Percentiles rank a stretch among this genome's conserved stretches.
Conservation (phyloP, 306 rosid genomes). For the Chamaecrista fasciculata region DNA sequence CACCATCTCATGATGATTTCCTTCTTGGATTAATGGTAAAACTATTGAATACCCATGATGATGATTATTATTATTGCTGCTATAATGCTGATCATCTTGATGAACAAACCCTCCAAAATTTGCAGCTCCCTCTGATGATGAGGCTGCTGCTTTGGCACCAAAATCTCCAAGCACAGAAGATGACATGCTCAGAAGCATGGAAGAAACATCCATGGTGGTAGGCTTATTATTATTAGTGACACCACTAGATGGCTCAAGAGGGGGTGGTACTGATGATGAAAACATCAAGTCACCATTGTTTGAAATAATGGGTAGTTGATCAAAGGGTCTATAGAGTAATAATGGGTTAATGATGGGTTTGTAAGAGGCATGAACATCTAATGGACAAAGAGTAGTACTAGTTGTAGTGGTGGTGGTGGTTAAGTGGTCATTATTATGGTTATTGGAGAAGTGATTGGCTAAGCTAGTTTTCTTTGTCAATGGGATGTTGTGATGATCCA, state of each 20-base stretch:
- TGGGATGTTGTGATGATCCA: slow-evolving; percentile 29
- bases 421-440: slow-evolving; percentile 39
- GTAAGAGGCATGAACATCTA: slow-evolving; percentile 46
- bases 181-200: slow-evolving; percentile 72
- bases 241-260: slow-evolving; percentile 33
- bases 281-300: slow-evolving; percentile 45
- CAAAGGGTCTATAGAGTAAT: slow-evolving; percentile 39
- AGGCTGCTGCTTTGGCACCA: background rate
- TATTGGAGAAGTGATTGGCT: slow-evolving; percentile 36
- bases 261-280: slow-evolving; percentile 41
- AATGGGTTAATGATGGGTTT: slow-evolving; percentile 44
- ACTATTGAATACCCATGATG: slow-evolving; percentile 37
- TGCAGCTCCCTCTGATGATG: slow-evolving; percentile 26
- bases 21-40: slow-evolving; percentile 26
- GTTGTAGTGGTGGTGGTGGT: background rate
- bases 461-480: slow-evolving; percentile 41
- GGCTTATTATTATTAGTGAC: slow-evolving; percentile 37
- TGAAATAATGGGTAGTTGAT: slow-evolving; percentile 40
- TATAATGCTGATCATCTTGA: slow-evolving; percentile 40
- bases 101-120: slow-evolving; percentile 35
- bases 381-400: slow-evolving; percentile 22
- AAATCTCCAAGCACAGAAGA: slow-evolving; percentile 63
- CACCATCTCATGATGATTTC: slow-evolving; percentile 34
- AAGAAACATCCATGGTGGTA: slow-evolving; percentile 47
- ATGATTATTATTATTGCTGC: slow-evolving; percentile 14